Base-by-base conservation (phyloP, 2,329 filamentous ascomycete genomes). In the Teratosphaeria nubilosa region DNA sequence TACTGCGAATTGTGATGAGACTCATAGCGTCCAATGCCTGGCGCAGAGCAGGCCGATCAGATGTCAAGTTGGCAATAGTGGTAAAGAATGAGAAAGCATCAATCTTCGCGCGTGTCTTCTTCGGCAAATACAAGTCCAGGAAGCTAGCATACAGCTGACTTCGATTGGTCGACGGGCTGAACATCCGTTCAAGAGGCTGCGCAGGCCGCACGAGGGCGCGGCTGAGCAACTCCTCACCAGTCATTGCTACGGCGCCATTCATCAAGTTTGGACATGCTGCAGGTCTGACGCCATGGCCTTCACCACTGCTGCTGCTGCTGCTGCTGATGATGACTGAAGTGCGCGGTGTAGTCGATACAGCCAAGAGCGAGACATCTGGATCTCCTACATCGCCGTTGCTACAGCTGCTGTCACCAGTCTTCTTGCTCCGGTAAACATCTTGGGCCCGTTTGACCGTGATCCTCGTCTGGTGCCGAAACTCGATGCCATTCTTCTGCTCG, bases 81-180 rank as follows among this genome's bases (percentile, higher is more conserved):
- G 63, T 58, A 45, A 67, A 61, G 57, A 68, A 66, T 16, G 55
- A 56, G 57, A 68, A 68, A 53, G 65, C 63, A 11, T 59, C 53
- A 25, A 55, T 22, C 4, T 31, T 24, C 10, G 13, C 51, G 14
- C 51, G 58, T 25, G 57, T 60, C 51, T 30, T 16, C 1, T 63
- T 62, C 1, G 69, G 69, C 14, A 69, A 56, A 53, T 69, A 71
- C n/a, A 64, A 58, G 34, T 65, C 64, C 41, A 71, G 64, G 58
- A 69, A 70, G 1, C 60, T 59, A 34, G 59, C 58, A 56, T 70
- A 69, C 11, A 68, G 57, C 34, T 65, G 62, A 30, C 53, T 51
- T n/a, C 65, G 60, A 7, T 63, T 60, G 7, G 57, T 45, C 5
- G 54, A 54, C 7, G 63, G 57, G 48, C 62, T 64, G 27, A 37